These are phyloP conservation scores for Erythrophleum ivorense DNA, from an alignment of 331 rosid genomes.

Conservation along the genomic window DNA sequence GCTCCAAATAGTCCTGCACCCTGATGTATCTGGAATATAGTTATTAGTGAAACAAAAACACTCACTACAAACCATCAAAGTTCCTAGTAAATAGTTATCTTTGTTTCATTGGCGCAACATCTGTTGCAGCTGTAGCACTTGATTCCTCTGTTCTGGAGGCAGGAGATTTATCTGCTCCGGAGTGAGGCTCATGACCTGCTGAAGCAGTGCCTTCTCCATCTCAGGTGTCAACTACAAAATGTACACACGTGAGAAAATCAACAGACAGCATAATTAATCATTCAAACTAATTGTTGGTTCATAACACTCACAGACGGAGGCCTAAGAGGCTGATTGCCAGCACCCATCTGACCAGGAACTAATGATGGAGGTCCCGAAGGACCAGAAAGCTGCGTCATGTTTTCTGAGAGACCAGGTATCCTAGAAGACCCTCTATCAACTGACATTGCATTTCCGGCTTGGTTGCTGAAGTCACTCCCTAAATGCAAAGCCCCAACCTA, in stretches of 20 bases:
- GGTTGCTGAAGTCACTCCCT: constrained; percentile 54
- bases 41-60: background rate
- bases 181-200: constrained; percentile 80
- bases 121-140: constrained; percentile 74
- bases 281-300: background rate
- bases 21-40: background rate
- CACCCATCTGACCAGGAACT: constrained; percentile 54
- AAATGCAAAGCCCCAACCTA: constrained; percentile 40
- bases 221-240: constrained; percentile 64
- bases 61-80: too few relatives aligned
- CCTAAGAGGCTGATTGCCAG: constrained; percentile 53
- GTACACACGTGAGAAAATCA: constrained; percentile 8
- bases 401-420: constrained; percentile 57
- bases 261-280: too few relatives aligned
- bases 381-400: constrained; percentile 51
- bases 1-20: background rate
- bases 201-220: constrained; percentile 74
- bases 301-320: constrained; percentile 38
- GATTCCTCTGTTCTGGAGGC: constrained; percentile 76
- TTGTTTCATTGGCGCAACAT: constrained; percentile 61
- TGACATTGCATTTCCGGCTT: constrained; percentile 58
- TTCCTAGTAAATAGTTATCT: background rate
- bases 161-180: constrained; percentile 69
- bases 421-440: constrained; percentile 64
- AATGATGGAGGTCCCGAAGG: constrained; percentile 47